These are phyloP conservation scores for Rhodosporidiobolus odoratus DNA, from an alignment of 768 basidiomycete species.

Conservation along the genomic window DNA sequence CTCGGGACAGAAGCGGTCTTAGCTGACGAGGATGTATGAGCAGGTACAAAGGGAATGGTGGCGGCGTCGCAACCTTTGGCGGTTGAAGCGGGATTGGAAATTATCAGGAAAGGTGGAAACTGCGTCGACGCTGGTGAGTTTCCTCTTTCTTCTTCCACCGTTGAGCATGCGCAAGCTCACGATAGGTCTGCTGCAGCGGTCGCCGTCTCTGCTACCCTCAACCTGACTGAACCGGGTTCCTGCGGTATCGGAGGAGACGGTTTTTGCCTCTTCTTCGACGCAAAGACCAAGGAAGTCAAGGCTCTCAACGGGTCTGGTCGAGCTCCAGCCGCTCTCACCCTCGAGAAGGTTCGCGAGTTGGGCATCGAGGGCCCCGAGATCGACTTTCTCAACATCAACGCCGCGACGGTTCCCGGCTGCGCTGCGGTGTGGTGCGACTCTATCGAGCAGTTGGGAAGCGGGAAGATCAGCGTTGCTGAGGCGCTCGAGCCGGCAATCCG, in stretches of 20 bases:
- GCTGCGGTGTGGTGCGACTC: conserved; percentile 94
- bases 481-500: conserved; percentile 82
- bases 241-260: conserved; percentile 67
- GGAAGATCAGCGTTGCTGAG: conserved; percentile 61
- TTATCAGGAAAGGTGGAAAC: conserved; percentile 88
- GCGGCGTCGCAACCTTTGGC: conserved; percentile 87
- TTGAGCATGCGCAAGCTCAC: conserved; percentile 48
- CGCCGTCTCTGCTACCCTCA: conserved; percentile 83
- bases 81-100: conserved; percentile 82
- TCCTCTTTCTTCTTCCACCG: neutral
- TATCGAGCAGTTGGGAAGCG: conserved; percentile 72
- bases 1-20: fast-evolving
- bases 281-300: conserved; percentile 70
- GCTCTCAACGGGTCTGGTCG: conserved; percentile 89
- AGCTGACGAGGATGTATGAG: too few species aligned
- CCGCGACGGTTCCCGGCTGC: conserved; percentile 60
- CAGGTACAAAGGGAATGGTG: conserved; percentile 68
- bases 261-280: conserved; percentile 70
- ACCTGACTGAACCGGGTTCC: conserved; percentile 73
- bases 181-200: conserved; percentile 61
- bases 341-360: conserved; percentile 64
- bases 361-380: conserved; percentile 67
- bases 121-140: conserved; percentile 59
- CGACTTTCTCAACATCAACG: conserved; percentile 73
- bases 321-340: conserved; percentile 69